Base-by-base conservation (phyloP, 306 rosid species). In the Glycine soja region DNA sequence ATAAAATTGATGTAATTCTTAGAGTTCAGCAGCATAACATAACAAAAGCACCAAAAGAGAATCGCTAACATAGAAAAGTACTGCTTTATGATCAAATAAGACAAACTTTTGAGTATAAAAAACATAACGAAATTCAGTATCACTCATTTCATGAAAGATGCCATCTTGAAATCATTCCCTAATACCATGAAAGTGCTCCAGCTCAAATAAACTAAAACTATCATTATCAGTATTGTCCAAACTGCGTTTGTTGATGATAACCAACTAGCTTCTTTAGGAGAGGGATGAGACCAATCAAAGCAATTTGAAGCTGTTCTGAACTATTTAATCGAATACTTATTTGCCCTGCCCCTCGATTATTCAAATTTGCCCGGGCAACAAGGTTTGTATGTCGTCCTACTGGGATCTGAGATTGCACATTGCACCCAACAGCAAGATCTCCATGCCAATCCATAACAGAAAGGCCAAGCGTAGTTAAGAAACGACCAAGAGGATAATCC, bases 381-480 rank as follows among this genome's bases (percentile, higher is more conserved):
- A 95, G 82, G 80, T 90, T 93, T 40, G 97, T 84, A 79, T 89
- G 75, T 43, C 97, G 88, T 66, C 97, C 99, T 46, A 95, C 78
- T 0, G 99, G 99, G 79, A 93, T 87, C 85, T 93, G 99, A 36
- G 99, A 89, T 83, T 95, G 99, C 79, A 95, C 12, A 73, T 93
- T 95, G 85, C 94, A 90, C 72, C 99, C 99, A 69, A 95, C 80
- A 45, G 97, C 97, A 86, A 93, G 99, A 80, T 95, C 99, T 15
- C 99, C 99, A 19, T 93, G 99, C 99, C 99, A 95, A 86, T 95
- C 99, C 99, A 95, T 95, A 70, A 95, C 85, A 15, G 99, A 88
- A 30, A 95, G 90, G 76, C 98, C 97, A 48, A 95, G 90, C 4
- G 97, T 95, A 11, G 99, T 85, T 34, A 90, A 87, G 1, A 93